Evolutionary conservation across 768 basidiomycete species (phyloP).

Genomic region (Boletus insuetus): DNA sequence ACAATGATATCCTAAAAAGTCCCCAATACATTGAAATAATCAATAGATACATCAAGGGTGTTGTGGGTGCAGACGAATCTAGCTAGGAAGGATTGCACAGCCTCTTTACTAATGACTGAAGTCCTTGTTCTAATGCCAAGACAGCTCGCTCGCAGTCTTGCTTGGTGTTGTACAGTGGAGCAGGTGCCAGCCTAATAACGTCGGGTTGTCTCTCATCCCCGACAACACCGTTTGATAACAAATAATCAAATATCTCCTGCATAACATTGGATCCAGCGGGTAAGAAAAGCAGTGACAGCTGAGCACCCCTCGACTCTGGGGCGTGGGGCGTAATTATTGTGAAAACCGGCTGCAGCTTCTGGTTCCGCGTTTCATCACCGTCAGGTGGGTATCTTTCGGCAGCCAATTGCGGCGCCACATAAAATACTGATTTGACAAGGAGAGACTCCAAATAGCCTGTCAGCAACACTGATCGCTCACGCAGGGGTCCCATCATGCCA

Average conservation of each 20-base stretch:
- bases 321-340: constrained; percentile 89
- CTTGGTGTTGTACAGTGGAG: constrained; percentile 82
- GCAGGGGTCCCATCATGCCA: constrained; percentile 68
- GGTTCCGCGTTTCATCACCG: constrained; percentile 15
- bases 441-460: constrained; percentile 70
- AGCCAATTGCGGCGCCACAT: constrained; percentile 43
- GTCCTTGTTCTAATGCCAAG: constrained; percentile 56
- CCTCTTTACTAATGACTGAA: constrained; percentile 32
- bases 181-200: constrained; percentile 86
- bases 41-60: constrained; percentile 36
- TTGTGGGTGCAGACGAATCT: not conserved
- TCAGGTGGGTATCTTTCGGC: constrained; percentile 29
- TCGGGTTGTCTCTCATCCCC: constrained; percentile 92
- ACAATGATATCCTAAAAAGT: constrained; percentile 49
- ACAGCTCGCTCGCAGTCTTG: constrained; percentile 75
- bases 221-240: constrained; percentile 73
- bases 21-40: constrained; percentile 47
- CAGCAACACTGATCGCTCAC: constrained; percentile 66
- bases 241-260: constrained; percentile 58
- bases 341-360: constrained; percentile 48
- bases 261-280: constrained; percentile 58
- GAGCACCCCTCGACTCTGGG: constrained; percentile 70
- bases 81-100: constrained; percentile 4
- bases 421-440: constrained; percentile 62
- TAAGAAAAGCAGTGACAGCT: constrained; percentile 83